Evolutionary conservation across 2,329 filamentous ascomycete species (phyloP), one percentile per base, ranked within the genome.

Genomic region (Malbranchea zuffiana): DNA sequence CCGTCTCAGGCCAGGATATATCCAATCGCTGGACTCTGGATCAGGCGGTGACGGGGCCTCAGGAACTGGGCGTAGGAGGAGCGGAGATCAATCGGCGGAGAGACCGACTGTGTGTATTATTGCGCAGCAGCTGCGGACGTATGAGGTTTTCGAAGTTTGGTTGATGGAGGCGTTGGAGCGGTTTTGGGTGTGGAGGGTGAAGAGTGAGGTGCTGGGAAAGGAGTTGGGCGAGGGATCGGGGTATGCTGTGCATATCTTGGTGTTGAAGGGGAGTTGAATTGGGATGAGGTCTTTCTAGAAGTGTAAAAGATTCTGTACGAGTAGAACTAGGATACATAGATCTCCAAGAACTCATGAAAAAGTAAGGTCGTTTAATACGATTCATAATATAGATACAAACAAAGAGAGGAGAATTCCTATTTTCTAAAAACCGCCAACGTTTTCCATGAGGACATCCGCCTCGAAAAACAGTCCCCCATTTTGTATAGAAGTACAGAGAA

Each of bases 111-210:
- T 94, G 1, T 87, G 82, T 52, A 61, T 96, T 4, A 71, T 96
- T 34, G 88, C 83, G 16, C 88, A 96, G 64, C 88, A 96, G 59
- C 72, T 95, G 32, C 75, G 90, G 19, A 79, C 84, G 18, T 74
- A 82, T 2, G 80, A 87, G 21, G 83, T 96, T 4, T 90, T 96
- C 49, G 79, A 88, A 49, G 63, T 68, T 10, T 96, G 87, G 84
- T 61, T 94, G 32, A 66, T 65, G 43, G 72, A 73, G 35, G 87
- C 94, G 46, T 60, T 73, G 42, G 55, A 55, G 20, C 54, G 58
- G 6, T 96, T 96, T 51, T 66, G 67, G 7, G 75, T 80, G 5
- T 96, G 86, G 84, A 71, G 82, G 40, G 59, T 94, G 4, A 75
- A 77, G 0, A 78, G 85, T 51, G 61, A 66, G 23, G 57, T 73